phyloP scores from a whole-genome alignment of 225 moss, liverwort and hornwort species.

The Climacium dendroides region DNA sequence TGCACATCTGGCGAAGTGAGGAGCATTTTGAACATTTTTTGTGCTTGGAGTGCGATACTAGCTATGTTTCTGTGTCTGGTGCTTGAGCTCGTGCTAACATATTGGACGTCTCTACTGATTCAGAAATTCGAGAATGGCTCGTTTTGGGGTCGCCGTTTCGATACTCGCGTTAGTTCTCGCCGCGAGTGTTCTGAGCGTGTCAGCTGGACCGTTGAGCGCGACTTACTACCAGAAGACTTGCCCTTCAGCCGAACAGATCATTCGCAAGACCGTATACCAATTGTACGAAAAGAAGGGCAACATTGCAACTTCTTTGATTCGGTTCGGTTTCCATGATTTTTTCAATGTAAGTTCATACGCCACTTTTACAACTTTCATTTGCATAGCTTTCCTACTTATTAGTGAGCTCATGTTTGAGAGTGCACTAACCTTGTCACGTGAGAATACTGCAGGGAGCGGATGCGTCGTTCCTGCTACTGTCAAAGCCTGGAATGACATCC shows the following conservation, averaged over 20 bases:
- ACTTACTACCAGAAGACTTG: slow-evolving; percentile 3
- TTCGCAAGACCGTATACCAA: slow-evolving; percentile 17
- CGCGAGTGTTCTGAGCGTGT: neutral
- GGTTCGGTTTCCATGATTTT: slow-evolving; percentile 29
- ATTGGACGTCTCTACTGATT: neutral
- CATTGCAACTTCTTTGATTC: slow-evolving; percentile 32
- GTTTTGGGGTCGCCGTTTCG: neutral
- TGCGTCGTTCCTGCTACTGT: slow-evolving; percentile 37
- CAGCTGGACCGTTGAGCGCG: neutral
- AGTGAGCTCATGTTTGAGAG: neutral
- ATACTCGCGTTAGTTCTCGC: neutral
- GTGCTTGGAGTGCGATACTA: neutral
- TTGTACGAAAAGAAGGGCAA: slow-evolving; percentile 44
- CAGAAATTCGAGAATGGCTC: slow-evolving; percentile 8
- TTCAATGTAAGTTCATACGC: slow-evolving; percentile 10
- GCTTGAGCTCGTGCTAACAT: neutral
- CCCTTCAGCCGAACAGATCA: slow-evolving; percentile 6
- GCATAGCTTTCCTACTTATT: too few species aligned
- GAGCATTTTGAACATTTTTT: neutral
- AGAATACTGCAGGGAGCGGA: slow-evolving; percentile 32
- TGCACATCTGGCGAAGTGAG: neutral
- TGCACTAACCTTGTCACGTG: neutral
- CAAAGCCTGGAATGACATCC: slow-evolving; percentile 11
- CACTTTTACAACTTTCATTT: neutral
- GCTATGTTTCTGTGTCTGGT: neutral